Evolutionary conservation across 257 asterid genomes (phyloP), one percentile per base, ranked within the genome.

Genomic region (Nicotiana tomentosiformis): DNA sequence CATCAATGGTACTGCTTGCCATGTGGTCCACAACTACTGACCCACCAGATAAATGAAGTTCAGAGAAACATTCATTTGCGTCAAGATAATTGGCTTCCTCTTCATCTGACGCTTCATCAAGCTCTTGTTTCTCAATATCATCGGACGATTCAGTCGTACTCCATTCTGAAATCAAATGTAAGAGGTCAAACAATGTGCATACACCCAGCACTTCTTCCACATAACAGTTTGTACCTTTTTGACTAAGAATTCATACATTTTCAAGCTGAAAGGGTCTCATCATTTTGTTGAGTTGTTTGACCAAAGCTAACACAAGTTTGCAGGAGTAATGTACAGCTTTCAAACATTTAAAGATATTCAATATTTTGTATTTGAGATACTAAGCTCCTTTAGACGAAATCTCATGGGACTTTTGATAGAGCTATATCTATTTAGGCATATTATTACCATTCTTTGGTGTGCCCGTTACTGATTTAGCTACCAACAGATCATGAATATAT

Each of bases 141-240:
- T 95, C 99, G 46, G 98, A 89, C 85, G 98, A 95, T 89, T 93
- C 99, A 20, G 99, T 95, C 30, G 97, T 95, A 91, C 99, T 94
- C 95, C 97, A 93, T 87, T 92, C 99, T 95, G 91, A 77, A 84
- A 65, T 82, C 56, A 87, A 86, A 33, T 53, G 29, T 66, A 66
- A 5, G 84, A 81, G 64, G 64, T 76, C 29, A 76, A 51, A 76
- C 29, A 39, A 76, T 16, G 76, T 33, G 53, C 51, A 66, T 66
- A 33, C 12, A 67, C 51, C 51, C 26, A 67, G 33, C 76, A 67
- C 14, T 65, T 66, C 20, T 15, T 29, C 74, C 74, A 32, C 49
- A 32, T 64, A 64, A 64, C 69, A 64, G 39, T 26, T 26, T 29
- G 69, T 64, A 26, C 70, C 39, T 65, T 30, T 65, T 26, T 65